Evolutionary conservation across 2,329 filamentous ascomycete species (phyloP), one percentile per base, ranked within the genome.

Genomic region (Aureobasidium sp.): DNA sequence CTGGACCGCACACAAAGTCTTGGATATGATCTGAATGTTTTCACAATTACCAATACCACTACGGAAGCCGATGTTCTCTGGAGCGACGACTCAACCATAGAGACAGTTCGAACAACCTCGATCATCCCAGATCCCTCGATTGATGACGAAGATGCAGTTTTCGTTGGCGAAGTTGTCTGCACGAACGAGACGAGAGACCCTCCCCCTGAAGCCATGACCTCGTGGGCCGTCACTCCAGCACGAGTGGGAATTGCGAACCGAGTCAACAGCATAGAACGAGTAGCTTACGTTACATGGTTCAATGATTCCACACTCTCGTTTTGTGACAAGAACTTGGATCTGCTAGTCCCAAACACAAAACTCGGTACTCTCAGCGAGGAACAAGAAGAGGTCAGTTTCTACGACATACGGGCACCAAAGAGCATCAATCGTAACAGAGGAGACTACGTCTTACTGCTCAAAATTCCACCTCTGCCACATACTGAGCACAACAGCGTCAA

Each of bases 1-100:
- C 75, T 82, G 29, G 72, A 78, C 25, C 70, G 76, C 10, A 74
- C 75, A 3, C 73, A 78, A 23, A 78, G 76, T 9, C 71, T 79
- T 42, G 82, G 81, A 1, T 83, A 80, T 66, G 82, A 86, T 64
- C 69, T 84, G 64, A 85, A 85, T 62, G 75, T 83, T 2, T 83
- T 79, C 64, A 74, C 78, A 13, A 73, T 85, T 55, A 72, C 78
- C 54, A 73, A 74, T 33, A 79, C 78, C 11, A 73, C 72, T 21
- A 80, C 80, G 2, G 70, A 72, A n/a, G 78, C 79, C 13, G 78
- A 73, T 1, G 78, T 85, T 4, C 77, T 79, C 62, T 86, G 83
- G 83, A 82, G 85, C 65, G 80, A 85, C 66, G 73, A 79, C 17
- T 29, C 25, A 21, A 76, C 75, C 9, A 71, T 79, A 31, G 80